Evolutionary conservation across 768 basidiomycete species (phyloP).

Genomic region (Suillus subaureus): DNA sequence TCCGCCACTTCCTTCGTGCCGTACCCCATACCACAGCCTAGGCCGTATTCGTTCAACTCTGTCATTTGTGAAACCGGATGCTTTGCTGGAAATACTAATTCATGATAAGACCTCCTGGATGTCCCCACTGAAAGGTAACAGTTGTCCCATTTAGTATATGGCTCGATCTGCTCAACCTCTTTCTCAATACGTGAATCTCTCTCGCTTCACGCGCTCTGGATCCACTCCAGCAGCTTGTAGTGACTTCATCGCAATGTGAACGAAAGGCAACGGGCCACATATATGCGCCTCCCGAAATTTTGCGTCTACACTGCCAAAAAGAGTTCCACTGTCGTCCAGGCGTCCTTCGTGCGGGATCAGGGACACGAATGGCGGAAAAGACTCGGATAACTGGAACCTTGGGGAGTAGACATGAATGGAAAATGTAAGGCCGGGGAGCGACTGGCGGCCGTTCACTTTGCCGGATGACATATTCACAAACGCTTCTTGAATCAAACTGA

Average conservation of each 20-base stretch:
- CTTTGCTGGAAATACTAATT: background rate
- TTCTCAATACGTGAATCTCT: slow-evolving; percentile 26
- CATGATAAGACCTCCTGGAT: background rate
- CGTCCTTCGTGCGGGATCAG: slow-evolving; percentile 20
- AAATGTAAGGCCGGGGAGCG: slow-evolving; percentile 14
- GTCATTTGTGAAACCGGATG: background rate
- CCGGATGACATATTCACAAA: slow-evolving; percentile 11
- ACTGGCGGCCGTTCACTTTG: slow-evolving; percentile 2
- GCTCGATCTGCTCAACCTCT: background rate
- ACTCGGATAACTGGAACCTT: slow-evolving; percentile 6
- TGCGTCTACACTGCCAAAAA: slow-evolving; percentile 23
- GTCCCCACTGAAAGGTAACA: background rate
- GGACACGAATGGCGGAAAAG: slow-evolving; percentile 13
- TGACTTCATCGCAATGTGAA: slow-evolving; percentile 24
- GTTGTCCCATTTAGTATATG: too few species aligned
- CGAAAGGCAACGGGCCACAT: slow-evolving; percentile 29
- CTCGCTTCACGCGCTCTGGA: slow-evolving; percentile 24
- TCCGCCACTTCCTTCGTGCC: too few species aligned
- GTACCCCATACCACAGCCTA: too few species aligned
- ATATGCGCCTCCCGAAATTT: slow-evolving; percentile 20
- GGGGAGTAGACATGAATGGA: slow-evolving; percentile 21
- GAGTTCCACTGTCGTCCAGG: slow-evolving; percentile 19
- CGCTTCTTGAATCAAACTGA: slow-evolving; percentile 43
- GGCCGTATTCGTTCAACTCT: too few species aligned
- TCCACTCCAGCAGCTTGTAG: slow-evolving; percentile 25